Conservation (phyloP, 208 protist genomes). For the Strigomonas galati region DNA sequence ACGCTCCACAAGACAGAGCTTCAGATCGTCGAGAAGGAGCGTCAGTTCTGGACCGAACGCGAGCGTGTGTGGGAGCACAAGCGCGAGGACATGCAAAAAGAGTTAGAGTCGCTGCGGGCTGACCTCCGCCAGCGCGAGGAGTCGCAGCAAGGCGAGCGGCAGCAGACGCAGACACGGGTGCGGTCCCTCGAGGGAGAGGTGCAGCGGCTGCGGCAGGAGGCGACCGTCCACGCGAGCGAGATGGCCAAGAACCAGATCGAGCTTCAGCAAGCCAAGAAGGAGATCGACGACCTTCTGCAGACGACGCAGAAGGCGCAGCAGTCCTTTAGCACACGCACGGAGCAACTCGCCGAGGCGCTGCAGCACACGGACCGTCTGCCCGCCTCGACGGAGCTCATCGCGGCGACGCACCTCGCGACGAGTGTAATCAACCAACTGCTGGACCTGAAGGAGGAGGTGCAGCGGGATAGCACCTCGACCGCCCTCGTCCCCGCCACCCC, state of each 20-base stretch:
- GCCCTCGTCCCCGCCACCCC: too few relatives aligned
- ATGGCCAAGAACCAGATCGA: conserved; percentile 19
- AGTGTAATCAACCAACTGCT: conserved; percentile 13
- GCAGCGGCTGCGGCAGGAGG: conserved; percentile 9
- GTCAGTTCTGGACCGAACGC: background rate
- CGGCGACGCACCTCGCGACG: conserved; percentile 3
- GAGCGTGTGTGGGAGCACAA: conserved; percentile 21
- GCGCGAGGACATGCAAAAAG: conserved; percentile 21
- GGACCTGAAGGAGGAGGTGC: conserved; percentile 11
- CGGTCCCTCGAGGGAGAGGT: conserved; percentile 8
- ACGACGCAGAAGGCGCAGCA: conserved; percentile 19
- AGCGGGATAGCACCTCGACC: conserved; percentile 14
- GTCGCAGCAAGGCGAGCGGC: conserved; percentile 14
- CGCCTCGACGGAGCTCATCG: conserved; percentile 8
- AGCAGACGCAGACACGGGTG: conserved; percentile 18
- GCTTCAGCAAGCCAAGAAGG: conserved; percentile 14
- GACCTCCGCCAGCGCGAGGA: conserved; percentile 11
- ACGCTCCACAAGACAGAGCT: background rate
- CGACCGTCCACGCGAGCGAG: conserved; percentile 13
- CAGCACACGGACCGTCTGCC: background rate
- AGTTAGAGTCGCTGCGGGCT: conserved; percentile 11
- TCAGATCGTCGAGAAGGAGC: conserved; percentile 14
- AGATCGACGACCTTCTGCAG: conserved; percentile 11
- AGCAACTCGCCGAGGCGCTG: background rate
- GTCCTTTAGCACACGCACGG: background rate